Conservation (phyloP, 2,329 filamentous ascomycete genomes). For the Diaporthe vexans region DNA sequence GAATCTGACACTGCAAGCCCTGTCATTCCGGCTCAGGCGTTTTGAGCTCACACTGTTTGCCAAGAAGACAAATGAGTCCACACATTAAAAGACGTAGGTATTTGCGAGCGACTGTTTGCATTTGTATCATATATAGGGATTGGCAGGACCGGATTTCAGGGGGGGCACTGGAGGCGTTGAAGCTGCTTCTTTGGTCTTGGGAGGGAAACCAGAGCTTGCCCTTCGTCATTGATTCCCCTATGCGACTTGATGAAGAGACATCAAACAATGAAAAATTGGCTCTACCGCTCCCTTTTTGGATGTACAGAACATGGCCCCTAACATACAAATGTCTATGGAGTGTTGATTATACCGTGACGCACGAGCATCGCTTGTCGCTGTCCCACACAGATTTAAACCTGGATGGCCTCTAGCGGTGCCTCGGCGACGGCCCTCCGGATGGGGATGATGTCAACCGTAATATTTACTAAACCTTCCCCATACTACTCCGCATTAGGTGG, state of each 20-base stretch:
- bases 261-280: slow-evolving; percentile 23
- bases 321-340: background rate
- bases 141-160: slow-evolving; percentile 19
- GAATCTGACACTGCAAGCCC: background rate
- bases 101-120: slow-evolving; percentile 38
- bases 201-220: slow-evolving; percentile 17
- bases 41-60: background rate
- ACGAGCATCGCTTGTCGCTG: too few relatives aligned
- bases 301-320: background rate
- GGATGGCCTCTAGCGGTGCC: background rate
- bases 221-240: background rate
- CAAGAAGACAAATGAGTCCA: background rate
- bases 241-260: slow-evolving; percentile 5
- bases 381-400: background rate
- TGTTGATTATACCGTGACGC: background rate
- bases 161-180: slow-evolving; percentile 33
- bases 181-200: slow-evolving; percentile 19
- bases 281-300: slow-evolving; percentile 30
- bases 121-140: slow-evolving; percentile 40
- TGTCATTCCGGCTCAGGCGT: slow-evolving; percentile 10
- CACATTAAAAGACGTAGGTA: slow-evolving; percentile 16
- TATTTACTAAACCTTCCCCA: slow-evolving; percentile 19
- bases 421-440: background rate
- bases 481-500: slow-evolving; percentile 26
- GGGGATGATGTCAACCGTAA: slow-evolving; percentile 20